These are phyloP conservation scores for Annulohypoxylon nitens DNA, from an alignment of 495 filamentous ascomycete species.

Conservation along the genomic window DNA sequence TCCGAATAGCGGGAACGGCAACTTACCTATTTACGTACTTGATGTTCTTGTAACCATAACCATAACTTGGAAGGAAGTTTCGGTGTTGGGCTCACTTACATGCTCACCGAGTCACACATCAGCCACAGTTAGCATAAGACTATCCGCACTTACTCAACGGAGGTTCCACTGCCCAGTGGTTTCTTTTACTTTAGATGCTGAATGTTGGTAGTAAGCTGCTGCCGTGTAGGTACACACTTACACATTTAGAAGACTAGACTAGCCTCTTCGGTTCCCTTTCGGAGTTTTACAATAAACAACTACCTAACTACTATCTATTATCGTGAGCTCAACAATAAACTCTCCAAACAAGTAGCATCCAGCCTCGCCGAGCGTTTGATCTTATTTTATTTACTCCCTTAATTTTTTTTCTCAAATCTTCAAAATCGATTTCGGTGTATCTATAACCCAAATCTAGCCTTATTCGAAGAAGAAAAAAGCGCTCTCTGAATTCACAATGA, in stretches of 20 bases:
- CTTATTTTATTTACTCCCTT: no score
- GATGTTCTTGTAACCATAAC: no score
- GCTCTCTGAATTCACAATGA: constrained; percentile 44
- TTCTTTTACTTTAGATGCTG: background rate
- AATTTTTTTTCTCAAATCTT: no score
- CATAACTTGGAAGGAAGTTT: background rate
- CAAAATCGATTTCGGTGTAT: background rate
- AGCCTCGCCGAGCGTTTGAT: background rate
- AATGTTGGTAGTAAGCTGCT: background rate
- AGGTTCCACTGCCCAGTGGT: background rate
- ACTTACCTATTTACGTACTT: no score
- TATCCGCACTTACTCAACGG: background rate
- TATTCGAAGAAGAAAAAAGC: background rate
- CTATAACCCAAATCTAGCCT: background rate
- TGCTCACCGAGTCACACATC: background rate
- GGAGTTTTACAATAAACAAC: background rate
- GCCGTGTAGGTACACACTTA: background rate
- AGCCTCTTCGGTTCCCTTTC: background rate
- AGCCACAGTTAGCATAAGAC: constrained; percentile 11
- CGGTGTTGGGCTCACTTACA: background rate
- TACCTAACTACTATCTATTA: background rate
- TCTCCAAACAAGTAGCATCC: background rate
- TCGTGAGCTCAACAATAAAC: constrained; percentile 26
- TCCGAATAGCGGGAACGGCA: no score
- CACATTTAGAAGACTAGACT: background rate